Percentiles rank a stretch among this genome's conserved stretches.
Evolutionary conservation across 2,329 filamentous ascomycete genomes (phyloP).

Genomic region (Ampelomyces quisqualis): DNA sequence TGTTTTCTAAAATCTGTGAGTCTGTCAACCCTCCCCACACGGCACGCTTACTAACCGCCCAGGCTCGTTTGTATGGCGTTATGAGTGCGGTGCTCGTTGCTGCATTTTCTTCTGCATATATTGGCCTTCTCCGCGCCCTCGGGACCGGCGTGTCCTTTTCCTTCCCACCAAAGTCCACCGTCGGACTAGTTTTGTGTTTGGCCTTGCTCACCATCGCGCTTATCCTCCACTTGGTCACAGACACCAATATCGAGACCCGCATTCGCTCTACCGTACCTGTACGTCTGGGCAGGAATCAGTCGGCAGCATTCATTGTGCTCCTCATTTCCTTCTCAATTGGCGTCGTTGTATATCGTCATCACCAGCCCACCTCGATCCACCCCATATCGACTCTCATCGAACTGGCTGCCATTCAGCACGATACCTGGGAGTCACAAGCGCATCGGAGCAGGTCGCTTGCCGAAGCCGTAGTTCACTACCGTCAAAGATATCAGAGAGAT

Average conservation of each 20-base stretch:
- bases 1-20: constrained; percentile 40
- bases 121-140: constrained; percentile 35
- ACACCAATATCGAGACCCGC: constrained; percentile 33
- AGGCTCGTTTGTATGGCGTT: constrained; percentile 39
- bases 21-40: background rate
- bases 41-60: constrained; percentile 11
- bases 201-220: constrained; percentile 36
- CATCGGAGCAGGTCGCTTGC: constrained; percentile 50
- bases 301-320: constrained; percentile 39
- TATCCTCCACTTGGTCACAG: constrained; percentile 32
- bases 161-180: constrained; percentile 39
- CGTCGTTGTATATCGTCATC: constrained; percentile 40
- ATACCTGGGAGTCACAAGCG: constrained; percentile 53
- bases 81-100: constrained; percentile 38
- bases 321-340: constrained; percentile 43
- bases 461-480: constrained; percentile 55
- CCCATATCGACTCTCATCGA: constrained; percentile 59
- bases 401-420: constrained; percentile 51
- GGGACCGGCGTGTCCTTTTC: constrained; percentile 36
- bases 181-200: constrained; percentile 31
- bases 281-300: constrained; percentile 37
- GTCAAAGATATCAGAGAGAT: constrained; percentile 53
- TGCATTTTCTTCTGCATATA: constrained; percentile 40
- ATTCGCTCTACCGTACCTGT: constrained; percentile 31
- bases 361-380: constrained; percentile 50